phyloP scores from a whole-genome alignment of 352 stramenopile genomes.

The Phytophthora capsici region DNA sequence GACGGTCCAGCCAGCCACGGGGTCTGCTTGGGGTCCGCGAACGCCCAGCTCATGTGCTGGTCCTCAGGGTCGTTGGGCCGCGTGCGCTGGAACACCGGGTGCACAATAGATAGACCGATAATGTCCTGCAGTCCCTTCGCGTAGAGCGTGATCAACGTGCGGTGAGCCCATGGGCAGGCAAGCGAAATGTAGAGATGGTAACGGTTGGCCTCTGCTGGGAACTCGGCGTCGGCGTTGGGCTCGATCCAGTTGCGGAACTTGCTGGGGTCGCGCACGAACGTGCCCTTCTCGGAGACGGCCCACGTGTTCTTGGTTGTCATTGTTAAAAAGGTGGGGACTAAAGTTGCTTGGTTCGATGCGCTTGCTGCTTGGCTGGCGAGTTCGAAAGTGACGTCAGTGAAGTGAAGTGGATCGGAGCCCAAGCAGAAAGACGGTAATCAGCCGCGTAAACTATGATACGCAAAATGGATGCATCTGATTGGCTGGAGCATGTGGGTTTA shows the following conservation, averaged over 20 bases:
- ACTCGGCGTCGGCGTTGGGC: slow-evolving; percentile 58
- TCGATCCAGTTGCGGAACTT: slow-evolving; percentile 88
- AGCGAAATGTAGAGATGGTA: slow-evolving; percentile 97
- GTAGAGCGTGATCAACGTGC: slow-evolving; percentile 85
- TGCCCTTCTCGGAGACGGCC: slow-evolving; percentile 70
- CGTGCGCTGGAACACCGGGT: slow-evolving; percentile 85
- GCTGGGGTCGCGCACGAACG: slow-evolving; percentile 74
- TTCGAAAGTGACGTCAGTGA: slow-evolving; percentile 36
- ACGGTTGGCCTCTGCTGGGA: slow-evolving; percentile 62
- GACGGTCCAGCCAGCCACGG: slow-evolving; percentile 67
- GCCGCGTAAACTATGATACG: slow-evolving; percentile 2
- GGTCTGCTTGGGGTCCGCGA: slow-evolving; percentile 73
- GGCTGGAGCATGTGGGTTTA: slow-evolving; percentile 6
- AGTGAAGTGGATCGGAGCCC: slow-evolving; percentile 10
- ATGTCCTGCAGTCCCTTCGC: slow-evolving; percentile 96
- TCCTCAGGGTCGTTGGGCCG: slow-evolving; percentile 75
- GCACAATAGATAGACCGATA: slow-evolving; percentile 93
- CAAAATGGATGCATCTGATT: slow-evolving; percentile 11
- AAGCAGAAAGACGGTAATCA: slow-evolving; percentile 24
- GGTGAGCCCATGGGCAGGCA: slow-evolving; percentile 92
- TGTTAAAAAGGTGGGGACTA: neutral
- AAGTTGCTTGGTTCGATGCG: neutral
- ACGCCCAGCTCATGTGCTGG: slow-evolving; percentile 79
- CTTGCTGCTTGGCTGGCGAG: slow-evolving; percentile 9
- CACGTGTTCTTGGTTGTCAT: slow-evolving; percentile 78